Percentiles rank a stretch among this genome's conserved stretches.
phyloP scores from a whole-genome alignment of 257 asterid genomes.

The Fraxinus excelsior region DNA sequence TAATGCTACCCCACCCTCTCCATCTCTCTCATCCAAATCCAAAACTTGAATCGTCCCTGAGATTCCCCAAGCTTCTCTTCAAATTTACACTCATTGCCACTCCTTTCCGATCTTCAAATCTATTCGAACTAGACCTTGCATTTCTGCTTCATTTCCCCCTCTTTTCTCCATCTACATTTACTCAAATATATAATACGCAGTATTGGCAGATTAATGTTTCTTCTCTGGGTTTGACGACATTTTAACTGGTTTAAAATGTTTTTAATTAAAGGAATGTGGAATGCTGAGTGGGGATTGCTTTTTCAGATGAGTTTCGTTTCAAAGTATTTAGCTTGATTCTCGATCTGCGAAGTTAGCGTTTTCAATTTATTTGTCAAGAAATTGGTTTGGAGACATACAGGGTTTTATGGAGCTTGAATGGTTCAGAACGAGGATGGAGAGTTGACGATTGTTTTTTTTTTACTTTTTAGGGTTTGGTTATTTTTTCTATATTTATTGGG shows the following conservation, averaged over 20 bases:
- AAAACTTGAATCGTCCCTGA: not conserved
- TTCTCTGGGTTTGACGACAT: slow-evolving; percentile 9
- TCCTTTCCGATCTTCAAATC: not conserved
- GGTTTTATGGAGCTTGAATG: slow-evolving; percentile 40
- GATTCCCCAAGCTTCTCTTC: not conserved
- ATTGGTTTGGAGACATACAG: slow-evolving; percentile 13
- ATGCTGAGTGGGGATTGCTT: slow-evolving; percentile 29
- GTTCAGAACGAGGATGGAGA: slow-evolving; percentile 28
- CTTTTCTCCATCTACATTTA: not conserved
- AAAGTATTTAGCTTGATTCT: slow-evolving; percentile 30
- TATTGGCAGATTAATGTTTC: slow-evolving; percentile 6
- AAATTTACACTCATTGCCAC: slow-evolving; percentile 4
- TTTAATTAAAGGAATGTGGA: slow-evolving; percentile 17
- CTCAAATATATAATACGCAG: not conserved
- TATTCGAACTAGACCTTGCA: not conserved
- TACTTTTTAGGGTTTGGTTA: slow-evolving; percentile 17
- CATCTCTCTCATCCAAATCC: not conserved
- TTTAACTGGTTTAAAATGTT: slow-evolving; percentile 9
- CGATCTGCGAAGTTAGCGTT: slow-evolving; percentile 46
- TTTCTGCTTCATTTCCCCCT: slow-evolving; percentile 11
- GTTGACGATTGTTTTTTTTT: slow-evolving; percentile 30
- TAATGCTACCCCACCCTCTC: slow-evolving; percentile 19
- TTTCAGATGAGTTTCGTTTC: slow-evolving; percentile 44
- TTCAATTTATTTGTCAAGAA: slow-evolving; percentile 18
- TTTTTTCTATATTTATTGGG: slow-evolving; percentile 24